A percentile compares a stretch with the other conserved stretches of the same genome.
These are phyloP conservation scores for Streptanthus diversifolius DNA, from an alignment of 345 rosid genomes.

Conservation along the genomic window DNA sequence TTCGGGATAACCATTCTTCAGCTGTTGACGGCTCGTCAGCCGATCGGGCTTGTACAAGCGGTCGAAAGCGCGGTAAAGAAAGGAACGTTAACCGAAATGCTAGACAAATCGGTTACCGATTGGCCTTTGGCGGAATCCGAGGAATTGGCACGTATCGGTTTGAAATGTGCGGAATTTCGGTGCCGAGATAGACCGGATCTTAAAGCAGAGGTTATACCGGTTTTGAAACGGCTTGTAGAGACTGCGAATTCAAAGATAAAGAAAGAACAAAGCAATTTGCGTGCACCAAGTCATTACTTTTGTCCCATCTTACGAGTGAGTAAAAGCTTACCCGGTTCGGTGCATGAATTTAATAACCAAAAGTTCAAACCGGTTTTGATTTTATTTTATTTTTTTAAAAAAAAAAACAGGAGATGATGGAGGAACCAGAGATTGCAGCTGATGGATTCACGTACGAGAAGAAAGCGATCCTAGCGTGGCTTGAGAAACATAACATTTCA, in stretches of 20 bases:
- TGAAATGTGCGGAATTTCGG: slow-evolving; percentile 62
- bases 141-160: slow-evolving; percentile 62
- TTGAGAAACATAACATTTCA: slow-evolving; percentile 64
- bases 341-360: background rate
- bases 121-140: slow-evolving; percentile 81
- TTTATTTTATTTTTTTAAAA: background rate
- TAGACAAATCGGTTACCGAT: slow-evolving; percentile 59
- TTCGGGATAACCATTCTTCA: slow-evolving; percentile 70
- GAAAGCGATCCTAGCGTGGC: slow-evolving; percentile 73
- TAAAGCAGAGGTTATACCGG: slow-evolving; percentile 64
- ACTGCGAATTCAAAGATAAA: slow-evolving; percentile 50
- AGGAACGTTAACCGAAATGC: slow-evolving; percentile 49
- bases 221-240: slow-evolving; percentile 59
- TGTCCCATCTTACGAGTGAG: slow-evolving; percentile 83
- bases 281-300: slow-evolving; percentile 71
- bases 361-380: background rate
- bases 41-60: slow-evolving; percentile 46
- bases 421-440: slow-evolving; percentile 74
- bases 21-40: slow-evolving; percentile 52
- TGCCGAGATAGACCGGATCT: slow-evolving; percentile 97
- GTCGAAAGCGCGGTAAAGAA: slow-evolving; percentile 60
- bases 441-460: slow-evolving; percentile 89
- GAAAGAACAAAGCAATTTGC: slow-evolving; percentile 37
- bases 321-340: background rate
- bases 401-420: slow-evolving; percentile 71